Percentiles rank a stretch among this genome's conserved stretches.
These are phyloP conservation scores for Fusarium sacchari DNA, from an alignment of 2,329 filamentous ascomycete species.

Conservation along the genomic window DNA sequence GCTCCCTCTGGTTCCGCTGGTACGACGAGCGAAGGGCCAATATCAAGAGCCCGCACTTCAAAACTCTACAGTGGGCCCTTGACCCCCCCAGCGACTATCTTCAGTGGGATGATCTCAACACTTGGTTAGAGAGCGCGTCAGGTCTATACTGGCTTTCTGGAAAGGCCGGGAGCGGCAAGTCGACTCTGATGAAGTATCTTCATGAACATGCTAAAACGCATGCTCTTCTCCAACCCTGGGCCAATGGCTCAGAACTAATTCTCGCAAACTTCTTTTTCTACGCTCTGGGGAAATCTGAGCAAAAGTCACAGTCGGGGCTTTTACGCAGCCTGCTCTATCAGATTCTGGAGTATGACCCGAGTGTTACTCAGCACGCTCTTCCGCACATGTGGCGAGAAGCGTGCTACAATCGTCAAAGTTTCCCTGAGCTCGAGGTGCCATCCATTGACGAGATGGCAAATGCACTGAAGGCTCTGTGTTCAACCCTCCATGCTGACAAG, in stretches of 20 bases:
- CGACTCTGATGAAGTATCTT: neutral
- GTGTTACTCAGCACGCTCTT: neutral
- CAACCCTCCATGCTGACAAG: rapidly evolving
- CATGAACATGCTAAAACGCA: rapidly evolving
- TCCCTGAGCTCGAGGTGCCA: rapidly evolving
- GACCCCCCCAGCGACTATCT: rapidly evolving
- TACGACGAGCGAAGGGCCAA: neutral
- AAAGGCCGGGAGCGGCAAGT: neutral
- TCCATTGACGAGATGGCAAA: neutral
- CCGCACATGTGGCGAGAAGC: neutral
- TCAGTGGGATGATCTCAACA: neutral
- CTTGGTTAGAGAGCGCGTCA: neutral
- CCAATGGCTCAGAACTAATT: rapidly evolving
- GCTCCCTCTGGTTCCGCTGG: neutral
- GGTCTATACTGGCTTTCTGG: neutral
- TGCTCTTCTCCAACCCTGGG: rapidly evolving
- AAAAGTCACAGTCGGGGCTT: neutral
- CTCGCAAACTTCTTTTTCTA: neutral
- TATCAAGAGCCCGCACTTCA: neutral
- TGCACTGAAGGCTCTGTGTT: neutral
- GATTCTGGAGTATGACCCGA: neutral
- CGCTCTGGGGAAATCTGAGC: neutral
- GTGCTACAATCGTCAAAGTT: neutral
- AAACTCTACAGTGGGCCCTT: neutral
- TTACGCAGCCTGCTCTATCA: neutral